Conservation (phyloP, 2,329 filamentous ascomycete genomes). For the Neocatenulostroma microsporum region DNA sequence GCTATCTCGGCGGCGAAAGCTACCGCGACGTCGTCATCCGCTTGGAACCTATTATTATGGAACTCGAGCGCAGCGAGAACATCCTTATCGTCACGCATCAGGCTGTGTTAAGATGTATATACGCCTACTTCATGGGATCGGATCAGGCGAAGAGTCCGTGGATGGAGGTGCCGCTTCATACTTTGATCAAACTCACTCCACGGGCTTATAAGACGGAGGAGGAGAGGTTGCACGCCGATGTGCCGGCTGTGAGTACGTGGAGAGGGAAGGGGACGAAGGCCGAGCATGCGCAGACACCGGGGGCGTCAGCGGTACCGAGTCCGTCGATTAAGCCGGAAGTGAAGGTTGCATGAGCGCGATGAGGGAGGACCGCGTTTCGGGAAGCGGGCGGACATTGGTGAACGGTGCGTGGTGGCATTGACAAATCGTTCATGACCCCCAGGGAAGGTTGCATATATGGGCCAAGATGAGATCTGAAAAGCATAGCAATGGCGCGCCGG, state of each 20-base stretch:
- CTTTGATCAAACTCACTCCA: constrained; percentile 91
- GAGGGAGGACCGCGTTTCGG: too few relatives aligned
- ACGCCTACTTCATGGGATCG: constrained; percentile 98
- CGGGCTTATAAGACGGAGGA: constrained; percentile 91
- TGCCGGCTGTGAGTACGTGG: constrained; percentile 94
- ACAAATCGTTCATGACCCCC: too few relatives aligned
- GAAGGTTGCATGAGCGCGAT: too few relatives aligned
- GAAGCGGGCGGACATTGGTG: too few relatives aligned
- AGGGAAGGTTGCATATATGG: too few relatives aligned
- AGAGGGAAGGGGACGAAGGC: constrained; percentile 87
- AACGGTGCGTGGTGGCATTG: too few relatives aligned
- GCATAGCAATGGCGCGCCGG: too few relatives aligned
- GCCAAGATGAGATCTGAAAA: too few relatives aligned
- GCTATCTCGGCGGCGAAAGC: constrained; percentile 91
- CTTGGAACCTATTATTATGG: constrained; percentile 98
- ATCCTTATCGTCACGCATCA: constrained; percentile 98
- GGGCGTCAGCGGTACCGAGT: constrained; percentile 1
- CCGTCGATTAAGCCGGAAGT: constrained; percentile 3
- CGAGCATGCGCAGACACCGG: constrained; percentile 49
- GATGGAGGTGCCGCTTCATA: constrained; percentile 98
- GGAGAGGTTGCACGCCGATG: constrained; percentile 78
- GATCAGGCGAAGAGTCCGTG: constrained; percentile 87
- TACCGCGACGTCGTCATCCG: constrained; percentile 96
- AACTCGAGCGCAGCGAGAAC: constrained; percentile 90
- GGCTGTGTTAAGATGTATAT: constrained; percentile 92